Percentiles rank a stretch among this genome's conserved stretches.
These are phyloP conservation scores for Quercus parvula DNA, from an alignment of 306 rosid genomes.

Conservation along the genomic window DNA sequence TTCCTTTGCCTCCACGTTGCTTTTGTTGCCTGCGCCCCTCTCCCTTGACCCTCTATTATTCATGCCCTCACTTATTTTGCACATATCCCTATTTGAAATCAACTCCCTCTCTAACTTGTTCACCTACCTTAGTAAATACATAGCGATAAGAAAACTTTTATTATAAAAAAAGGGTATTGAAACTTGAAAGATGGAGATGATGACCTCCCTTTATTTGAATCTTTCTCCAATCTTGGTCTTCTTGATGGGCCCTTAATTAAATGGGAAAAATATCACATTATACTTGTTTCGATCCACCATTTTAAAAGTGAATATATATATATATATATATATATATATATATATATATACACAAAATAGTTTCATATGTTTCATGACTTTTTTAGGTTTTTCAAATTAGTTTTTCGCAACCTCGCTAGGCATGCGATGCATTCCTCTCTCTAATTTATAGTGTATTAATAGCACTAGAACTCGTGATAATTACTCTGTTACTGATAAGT, in stretches of 20 bases:
- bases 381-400: too few relatives aligned
- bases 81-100: conserved; percentile 39
- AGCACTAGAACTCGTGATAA: too few relatives aligned
- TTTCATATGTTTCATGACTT: too few relatives aligned
- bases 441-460: too few relatives aligned
- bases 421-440: too few relatives aligned
- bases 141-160: neutral
- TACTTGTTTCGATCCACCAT: too few relatives aligned
- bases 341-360: too few relatives aligned
- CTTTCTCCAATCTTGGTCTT: neutral
- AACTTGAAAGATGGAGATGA: neutral
- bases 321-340: too few relatives aligned
- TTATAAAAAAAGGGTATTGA: neutral
- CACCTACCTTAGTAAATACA: conserved; percentile 26
- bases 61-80: conserved; percentile 34
- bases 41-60: conserved; percentile 27
- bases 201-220: conserved; percentile 4
- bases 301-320: too few relatives aligned
- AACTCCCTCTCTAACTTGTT: conserved; percentile 1
- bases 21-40: conserved; percentile 24
- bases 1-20: conserved; percentile 49
- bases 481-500: too few relatives aligned
- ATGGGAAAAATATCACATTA: neutral
- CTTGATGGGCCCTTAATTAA: neutral
- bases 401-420: too few relatives aligned